A percentile compares a stretch with the other conserved stretches of the same genome.
Conservation (phyloP, 257 asterid species). For the Echium plantagineum region DNA sequence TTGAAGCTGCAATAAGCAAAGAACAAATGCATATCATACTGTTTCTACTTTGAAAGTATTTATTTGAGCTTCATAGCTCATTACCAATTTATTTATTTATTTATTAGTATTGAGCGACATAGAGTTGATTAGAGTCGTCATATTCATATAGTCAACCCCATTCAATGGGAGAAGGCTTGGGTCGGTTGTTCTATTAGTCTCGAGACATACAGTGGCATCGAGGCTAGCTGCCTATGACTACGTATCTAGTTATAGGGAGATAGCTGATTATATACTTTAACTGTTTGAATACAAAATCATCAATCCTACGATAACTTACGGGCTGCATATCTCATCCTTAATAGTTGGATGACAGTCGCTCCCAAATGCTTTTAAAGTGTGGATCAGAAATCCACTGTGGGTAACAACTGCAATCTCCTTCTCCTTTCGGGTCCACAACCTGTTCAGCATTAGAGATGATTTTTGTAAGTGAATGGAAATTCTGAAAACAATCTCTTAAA, state of each 20-base stretch:
- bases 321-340: constrained; percentile 58
- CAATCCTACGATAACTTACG: constrained; percentile 34
- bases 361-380: constrained; percentile 57
- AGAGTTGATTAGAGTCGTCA: too few species aligned
- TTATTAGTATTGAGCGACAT: too few species aligned
- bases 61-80: too few species aligned
- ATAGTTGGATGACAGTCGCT: constrained; percentile 61
- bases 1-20: constrained; percentile 44
- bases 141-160: too few species aligned
- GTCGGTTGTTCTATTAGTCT: too few species aligned
- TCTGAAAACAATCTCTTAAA: not conserved
- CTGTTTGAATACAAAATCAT: not conserved
- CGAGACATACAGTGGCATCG: not conserved
- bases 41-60: not conserved
- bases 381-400: constrained; percentile 71
- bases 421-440: constrained; percentile 91
- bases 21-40: constrained; percentile 1
- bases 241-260: not conserved
- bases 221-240: not conserved
- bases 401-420: constrained; percentile 88
- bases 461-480: not conserved
- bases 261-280: not conserved
- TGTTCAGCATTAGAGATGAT: constrained; percentile 18
- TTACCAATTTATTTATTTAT: too few species aligned
- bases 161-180: too few species aligned